Evolutionary conservation across 495 filamentous ascomycete genomes (phyloP).

Genomic region (Apiosordaria backusii): DNA sequence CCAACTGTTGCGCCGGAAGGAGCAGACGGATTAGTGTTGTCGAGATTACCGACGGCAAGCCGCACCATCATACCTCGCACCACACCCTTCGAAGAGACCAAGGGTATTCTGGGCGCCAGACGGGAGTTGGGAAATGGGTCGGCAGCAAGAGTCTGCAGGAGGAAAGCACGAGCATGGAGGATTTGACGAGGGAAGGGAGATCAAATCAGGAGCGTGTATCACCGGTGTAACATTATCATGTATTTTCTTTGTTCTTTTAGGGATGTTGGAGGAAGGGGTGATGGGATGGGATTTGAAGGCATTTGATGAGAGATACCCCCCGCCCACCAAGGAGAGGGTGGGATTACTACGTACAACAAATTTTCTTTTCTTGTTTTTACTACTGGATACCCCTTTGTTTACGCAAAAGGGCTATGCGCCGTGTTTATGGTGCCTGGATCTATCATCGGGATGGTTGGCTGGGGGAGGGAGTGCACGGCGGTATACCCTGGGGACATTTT

Average conservation of each 20-base stretch:
- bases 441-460: too few species aligned
- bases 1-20: neutral
- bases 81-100: neutral
- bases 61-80: neutral
- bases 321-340: neutral
- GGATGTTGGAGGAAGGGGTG: neutral
- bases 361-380: neutral
- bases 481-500: neutral
- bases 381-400: neutral
- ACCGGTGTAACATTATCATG: conserved; percentile 1
- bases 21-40: conserved; percentile 13
- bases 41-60: conserved; percentile 7
- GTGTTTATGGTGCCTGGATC: neutral
- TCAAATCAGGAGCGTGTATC: conserved; percentile 1
- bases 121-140: conserved; percentile 9
- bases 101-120: neutral
- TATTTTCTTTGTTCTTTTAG: neutral
- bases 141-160: conserved; percentile 7
- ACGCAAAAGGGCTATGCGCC: too few species aligned
- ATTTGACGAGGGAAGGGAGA: conserved; percentile 20
- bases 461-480: too few species aligned
- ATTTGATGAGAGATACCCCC: neutral
- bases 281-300: neutral
- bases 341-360: neutral
- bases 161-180: conserved; percentile 24